Percentiles rank a stretch among this genome's conserved stretches.
phyloP scores from a whole-genome alignment of 106 monocot genomes.

The Narthecium ossifragum region DNA sequence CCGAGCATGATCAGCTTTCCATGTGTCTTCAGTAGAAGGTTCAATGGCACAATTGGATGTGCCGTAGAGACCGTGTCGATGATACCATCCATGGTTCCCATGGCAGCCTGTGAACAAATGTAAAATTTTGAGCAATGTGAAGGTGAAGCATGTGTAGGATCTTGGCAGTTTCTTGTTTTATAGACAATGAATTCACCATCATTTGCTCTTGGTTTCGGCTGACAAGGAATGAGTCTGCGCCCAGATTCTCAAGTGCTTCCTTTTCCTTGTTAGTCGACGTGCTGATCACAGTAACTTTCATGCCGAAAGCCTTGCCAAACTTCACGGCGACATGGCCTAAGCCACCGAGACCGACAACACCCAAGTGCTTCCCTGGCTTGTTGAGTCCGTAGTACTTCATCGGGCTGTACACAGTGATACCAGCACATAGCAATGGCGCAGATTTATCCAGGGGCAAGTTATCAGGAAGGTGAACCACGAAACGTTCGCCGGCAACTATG shows the following conservation, averaged over 20 bases:
- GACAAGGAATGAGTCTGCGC: constrained; percentile 24
- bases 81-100: constrained; percentile 8
- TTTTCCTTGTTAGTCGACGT: constrained; percentile 20
- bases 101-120: background rate
- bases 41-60: background rate
- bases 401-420: constrained; percentile 31
- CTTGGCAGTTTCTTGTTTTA: too few relatives aligned
- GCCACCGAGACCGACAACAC: constrained; percentile 27
- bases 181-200: constrained; percentile 8
- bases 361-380: constrained; percentile 14
- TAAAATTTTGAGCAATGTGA: background rate
- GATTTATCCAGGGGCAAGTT: constrained; percentile 17
- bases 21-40: background rate
- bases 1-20: constrained; percentile 8
- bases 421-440: constrained; percentile 25
- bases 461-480: constrained; percentile 13
- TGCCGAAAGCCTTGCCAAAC: constrained; percentile 26
- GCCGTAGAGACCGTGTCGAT: constrained; percentile 4
- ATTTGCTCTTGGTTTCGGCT: constrained; percentile 11
- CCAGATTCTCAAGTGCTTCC: constrained; percentile 18
- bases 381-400: constrained; percentile 15
- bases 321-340: constrained; percentile 31
- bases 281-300: constrained; percentile 29
- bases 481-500: constrained; percentile 10
- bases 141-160: too few relatives aligned